Base-by-base conservation (phyloP, 495 filamentous ascomycete genomes). In the Penicillium maclennaniae region DNA sequence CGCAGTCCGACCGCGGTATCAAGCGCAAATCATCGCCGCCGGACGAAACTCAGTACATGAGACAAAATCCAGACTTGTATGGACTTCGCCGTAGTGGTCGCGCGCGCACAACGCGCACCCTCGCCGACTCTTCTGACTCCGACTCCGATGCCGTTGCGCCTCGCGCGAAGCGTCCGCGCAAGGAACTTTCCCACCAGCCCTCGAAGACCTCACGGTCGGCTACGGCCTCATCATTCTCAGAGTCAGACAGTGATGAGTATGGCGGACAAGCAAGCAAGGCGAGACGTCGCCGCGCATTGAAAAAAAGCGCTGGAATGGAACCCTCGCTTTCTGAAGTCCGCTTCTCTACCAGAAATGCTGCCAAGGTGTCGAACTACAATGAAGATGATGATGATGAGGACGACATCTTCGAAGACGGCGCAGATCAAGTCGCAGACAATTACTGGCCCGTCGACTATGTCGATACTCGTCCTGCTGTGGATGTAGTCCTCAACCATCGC, bases 11-110 rank as follows among this genome's bases (percentile, higher is more conserved):
- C 38, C 80, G 80, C 58, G 80, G 81, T 38, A 66, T 79, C 21
- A 96, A 96, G 78, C 84, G 90, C 59, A 96, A 92, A 74, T 79
- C 81, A 21, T 77, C 78, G 37, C 72, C 74, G 21, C 80, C 85
- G 19, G 86, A 88, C 41, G 89, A 95, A 53, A 86, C 89, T 26
- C 87, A 92, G 20, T 88, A 83, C 59, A 96, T 96, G 58, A 78
- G 83, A 56, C 85, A 90, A 63, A 91, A 98, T 66, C 93, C 93
- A n/a, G 93, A 97, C 65, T 75, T 98, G 17, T 98, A 97, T 72
- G 93, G 92, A 16, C 76, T 99, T 45, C 82, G 93, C 54, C 81
- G 93, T 65, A 98, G 93, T 74, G 91, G 78, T 60, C 80, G 84
- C 55, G 79, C 83, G 41, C 78, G 80, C 55, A 75, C 75, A 41